phyloP scores from a whole-genome alignment of 352 stramenopile genomes.

The Blastocystis sp. region DNA sequence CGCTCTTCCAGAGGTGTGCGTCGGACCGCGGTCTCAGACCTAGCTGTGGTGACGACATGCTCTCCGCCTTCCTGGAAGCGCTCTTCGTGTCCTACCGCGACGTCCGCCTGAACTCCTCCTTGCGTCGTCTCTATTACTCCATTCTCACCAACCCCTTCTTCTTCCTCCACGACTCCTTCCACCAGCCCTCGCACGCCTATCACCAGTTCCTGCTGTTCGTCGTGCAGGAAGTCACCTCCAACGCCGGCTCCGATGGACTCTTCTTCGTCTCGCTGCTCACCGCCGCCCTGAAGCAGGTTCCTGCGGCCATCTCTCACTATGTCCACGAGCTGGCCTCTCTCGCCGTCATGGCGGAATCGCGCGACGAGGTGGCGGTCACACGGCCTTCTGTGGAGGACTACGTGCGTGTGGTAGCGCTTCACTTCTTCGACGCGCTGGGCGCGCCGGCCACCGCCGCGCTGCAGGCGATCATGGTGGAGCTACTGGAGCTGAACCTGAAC shows the following conservation, averaged over 20 bases:
- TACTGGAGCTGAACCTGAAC: constrained; percentile 8
- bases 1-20: background rate
- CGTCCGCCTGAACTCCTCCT: background rate
- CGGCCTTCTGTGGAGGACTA: background rate
- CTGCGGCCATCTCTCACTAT: background rate
- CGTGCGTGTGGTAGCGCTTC: background rate
- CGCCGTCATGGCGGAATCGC: constrained; percentile 35
- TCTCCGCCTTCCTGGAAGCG: background rate
- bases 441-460: background rate
- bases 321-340: background rate
- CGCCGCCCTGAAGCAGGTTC: background rate
- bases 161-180: background rate
- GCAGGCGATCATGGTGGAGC: background rate
- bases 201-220: background rate
- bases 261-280: background rate
- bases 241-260: background rate
- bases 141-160: background rate
- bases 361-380: constrained; percentile 19
- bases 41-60: background rate
- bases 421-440: constrained; percentile 18
- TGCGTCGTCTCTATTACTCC: background rate
- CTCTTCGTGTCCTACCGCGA: background rate
- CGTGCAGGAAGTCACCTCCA: background rate
- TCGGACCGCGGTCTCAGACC: background rate
- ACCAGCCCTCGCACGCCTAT: background rate